Evolutionary conservation across 2,329 filamentous ascomycete genomes (phyloP).

Genomic region (Xylariaceae sp.): DNA sequence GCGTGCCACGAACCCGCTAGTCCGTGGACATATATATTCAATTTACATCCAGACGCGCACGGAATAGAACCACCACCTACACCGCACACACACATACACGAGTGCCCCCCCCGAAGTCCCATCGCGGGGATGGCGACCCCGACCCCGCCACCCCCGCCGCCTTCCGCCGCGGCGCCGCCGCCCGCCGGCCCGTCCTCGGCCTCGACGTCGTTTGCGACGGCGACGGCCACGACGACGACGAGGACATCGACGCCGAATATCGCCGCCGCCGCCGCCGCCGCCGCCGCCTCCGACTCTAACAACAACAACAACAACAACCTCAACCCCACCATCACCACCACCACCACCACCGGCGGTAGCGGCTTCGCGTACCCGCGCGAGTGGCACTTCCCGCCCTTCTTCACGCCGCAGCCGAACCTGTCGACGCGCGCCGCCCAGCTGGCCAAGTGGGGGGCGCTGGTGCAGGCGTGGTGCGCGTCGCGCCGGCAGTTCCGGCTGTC

Average conservation of each 20-base stretch:
- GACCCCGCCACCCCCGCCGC: too few relatives aligned
- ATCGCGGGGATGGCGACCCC: too few relatives aligned
- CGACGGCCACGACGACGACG: too few relatives aligned
- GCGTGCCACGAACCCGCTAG: too few relatives aligned
- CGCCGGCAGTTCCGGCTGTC: constrained; percentile 70
- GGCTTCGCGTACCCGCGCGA: constrained; percentile 51
- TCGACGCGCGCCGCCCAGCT: constrained; percentile 69
- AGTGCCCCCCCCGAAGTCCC: too few relatives aligned
- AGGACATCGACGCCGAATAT: too few relatives aligned
- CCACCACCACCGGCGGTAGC: constrained; percentile 1
- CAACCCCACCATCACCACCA: constrained; percentile 4
- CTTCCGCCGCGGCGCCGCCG: too few relatives aligned
- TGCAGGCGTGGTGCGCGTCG: constrained; percentile 76
- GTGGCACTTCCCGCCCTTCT: constrained; percentile 79
- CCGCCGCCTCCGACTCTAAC: not conserved
- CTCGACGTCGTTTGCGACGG: too few relatives aligned
- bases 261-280: too few relatives aligned
- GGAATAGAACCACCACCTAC: not conserved
- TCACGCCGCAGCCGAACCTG: constrained; percentile 70
- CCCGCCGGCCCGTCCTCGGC: too few relatives aligned
- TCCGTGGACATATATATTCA: too few relatives aligned
- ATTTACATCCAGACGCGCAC: not conserved
- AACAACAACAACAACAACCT: not conserved
- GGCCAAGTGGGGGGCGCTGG: constrained; percentile 75
- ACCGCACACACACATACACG: too few relatives aligned